Evolutionary conservation across 1,139 yeast species (phyloP), one percentile per base, ranked within the genome.

Genomic region (Geotrichum restrictum): DNA sequence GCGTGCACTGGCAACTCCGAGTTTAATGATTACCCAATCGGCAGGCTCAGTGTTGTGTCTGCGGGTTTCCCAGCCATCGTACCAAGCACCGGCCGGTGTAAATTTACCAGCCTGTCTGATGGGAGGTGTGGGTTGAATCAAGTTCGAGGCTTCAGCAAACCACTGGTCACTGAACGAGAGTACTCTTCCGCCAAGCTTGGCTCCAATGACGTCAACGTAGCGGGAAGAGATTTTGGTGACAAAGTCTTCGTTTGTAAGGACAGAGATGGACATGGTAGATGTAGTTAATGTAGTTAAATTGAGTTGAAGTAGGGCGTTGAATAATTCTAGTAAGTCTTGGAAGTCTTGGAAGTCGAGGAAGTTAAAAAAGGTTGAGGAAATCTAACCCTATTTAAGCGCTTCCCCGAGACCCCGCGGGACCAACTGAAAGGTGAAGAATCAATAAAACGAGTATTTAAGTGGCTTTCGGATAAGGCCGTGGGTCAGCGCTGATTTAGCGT

Each of bases 21-120:
- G 75, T 67, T 81, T 78, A 69, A 91, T 73, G 39, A 87, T 74
- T 29, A 86, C 96, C 86, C 91, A 89, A 65, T 91, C 98, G 41
- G 88, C 86, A 53, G 82, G 88, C 56, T 76, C 85, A 1, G 80
- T 71, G 69, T 91, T 91, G 74, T 91, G 98, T 70, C 98, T 79
- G 68, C 97, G 78, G 21, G 98, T 89, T 70, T 91, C 98, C 98
- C 98, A 91, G 14, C 98, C 98, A 62, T 91, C 98, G 66, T 87
- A 91, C 96, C 97, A 89, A 4, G 96, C 96, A 51, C 98, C 98
- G 3, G 91, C 80, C 59, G 80, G 85, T 3, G 85, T 81, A 70
- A 88, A 91, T 62, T 78, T 75, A 18, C 89, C 83, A 21, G 87
- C 85, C 64, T 88, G 95, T 64, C 94, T 76, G 54, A 88, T 78